phyloP scores from a whole-genome alignment of 2,329 filamentous ascomycete species.

The Hysterium pulicare region DNA sequence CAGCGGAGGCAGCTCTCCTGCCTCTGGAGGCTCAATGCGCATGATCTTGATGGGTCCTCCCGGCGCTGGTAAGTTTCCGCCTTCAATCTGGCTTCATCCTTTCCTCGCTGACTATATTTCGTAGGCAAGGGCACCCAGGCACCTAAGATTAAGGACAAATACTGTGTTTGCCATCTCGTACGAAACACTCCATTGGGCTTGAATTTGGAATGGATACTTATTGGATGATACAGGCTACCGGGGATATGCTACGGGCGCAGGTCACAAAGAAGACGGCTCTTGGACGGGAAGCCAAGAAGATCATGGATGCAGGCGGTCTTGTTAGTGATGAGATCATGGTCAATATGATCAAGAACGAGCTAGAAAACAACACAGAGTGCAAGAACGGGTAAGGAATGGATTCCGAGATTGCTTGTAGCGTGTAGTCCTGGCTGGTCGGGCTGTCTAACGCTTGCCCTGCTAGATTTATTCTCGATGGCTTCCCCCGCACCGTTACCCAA shows the following conservation, averaged over 20 bases:
- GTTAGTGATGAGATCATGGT: slow-evolving; percentile 99
- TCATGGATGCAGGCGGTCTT: slow-evolving; percentile 97
- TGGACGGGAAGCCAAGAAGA: slow-evolving; percentile 97
- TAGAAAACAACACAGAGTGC: slow-evolving; percentile 92
- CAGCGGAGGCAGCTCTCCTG: slow-evolving; percentile 26
- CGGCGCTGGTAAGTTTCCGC: slow-evolving; percentile 69
- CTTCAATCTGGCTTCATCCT: slow-evolving; percentile 1
- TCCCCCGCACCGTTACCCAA: slow-evolving; percentile 94
- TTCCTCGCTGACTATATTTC: slow-evolving; percentile 19
- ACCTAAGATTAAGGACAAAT: slow-evolving; percentile 97
- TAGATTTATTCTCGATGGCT: slow-evolving; percentile 98
- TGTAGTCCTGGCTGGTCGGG: too few species aligned
- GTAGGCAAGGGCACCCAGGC: slow-evolving; percentile 98
- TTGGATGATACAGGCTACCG: slow-evolving; percentile 69
- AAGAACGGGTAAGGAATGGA: slow-evolving; percentile 83
- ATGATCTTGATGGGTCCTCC: slow-evolving; percentile 98
- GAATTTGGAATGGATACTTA: slow-evolving; percentile 4
- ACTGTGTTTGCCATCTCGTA: slow-evolving; percentile 95
- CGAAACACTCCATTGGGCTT: slow-evolving; percentile 28
- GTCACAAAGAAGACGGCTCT: slow-evolving; percentile 96
- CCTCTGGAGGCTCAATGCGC: slow-evolving; percentile 65
- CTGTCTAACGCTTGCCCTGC: slow-evolving; percentile 10
- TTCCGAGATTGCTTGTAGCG: too few species aligned
- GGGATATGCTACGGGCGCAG: slow-evolving; percentile 98
- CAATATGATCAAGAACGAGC: slow-evolving; percentile 98